Conservation (phyloP, 2,329 filamentous ascomycete genomes). For the Allantophomopsis cytisporea region DNA sequence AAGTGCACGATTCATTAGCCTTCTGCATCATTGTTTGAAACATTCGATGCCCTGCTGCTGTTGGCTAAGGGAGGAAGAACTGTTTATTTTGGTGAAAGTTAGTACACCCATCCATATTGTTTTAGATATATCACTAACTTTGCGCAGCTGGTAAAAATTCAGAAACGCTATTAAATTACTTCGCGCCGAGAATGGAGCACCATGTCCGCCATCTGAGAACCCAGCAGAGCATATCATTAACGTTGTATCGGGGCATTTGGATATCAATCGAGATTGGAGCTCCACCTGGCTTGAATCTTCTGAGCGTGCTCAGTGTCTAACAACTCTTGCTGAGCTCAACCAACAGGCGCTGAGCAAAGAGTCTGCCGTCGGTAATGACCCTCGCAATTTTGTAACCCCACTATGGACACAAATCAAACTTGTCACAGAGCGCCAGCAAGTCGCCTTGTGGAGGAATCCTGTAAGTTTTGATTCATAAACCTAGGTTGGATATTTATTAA, state of each 20-base stretch:
- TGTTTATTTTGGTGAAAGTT: conserved; percentile 48
- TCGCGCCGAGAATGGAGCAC: conserved; percentile 38
- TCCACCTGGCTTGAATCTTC: conserved; percentile 53
- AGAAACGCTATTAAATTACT: conserved; percentile 39
- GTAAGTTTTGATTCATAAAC: not conserved
- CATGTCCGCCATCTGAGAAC: conserved; percentile 34
- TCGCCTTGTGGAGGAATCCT: conserved; percentile 47
- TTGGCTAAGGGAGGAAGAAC: conserved; percentile 47
- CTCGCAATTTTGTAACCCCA: conserved; percentile 58
- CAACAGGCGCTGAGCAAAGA: conserved; percentile 33
- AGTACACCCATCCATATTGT: not conserved
- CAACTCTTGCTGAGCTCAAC: conserved; percentile 47
- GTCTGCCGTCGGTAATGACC: conserved; percentile 28
- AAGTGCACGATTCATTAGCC: conserved; percentile 33
- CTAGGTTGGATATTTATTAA: not conserved
- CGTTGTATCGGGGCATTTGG: conserved; percentile 30
- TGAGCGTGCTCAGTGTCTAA: conserved; percentile 30
- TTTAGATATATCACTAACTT: not conserved
- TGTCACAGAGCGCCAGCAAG: conserved; percentile 47
- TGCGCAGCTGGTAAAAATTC: conserved; percentile 36
- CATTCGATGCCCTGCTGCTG: conserved; percentile 46
- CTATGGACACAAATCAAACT: conserved; percentile 49
- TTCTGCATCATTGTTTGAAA: conserved; percentile 31
- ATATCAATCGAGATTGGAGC: conserved; percentile 46
- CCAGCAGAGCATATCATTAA: conserved; percentile 28